Conservation (phyloP, 306 rosid species). For the Cicer arietinum region DNA sequence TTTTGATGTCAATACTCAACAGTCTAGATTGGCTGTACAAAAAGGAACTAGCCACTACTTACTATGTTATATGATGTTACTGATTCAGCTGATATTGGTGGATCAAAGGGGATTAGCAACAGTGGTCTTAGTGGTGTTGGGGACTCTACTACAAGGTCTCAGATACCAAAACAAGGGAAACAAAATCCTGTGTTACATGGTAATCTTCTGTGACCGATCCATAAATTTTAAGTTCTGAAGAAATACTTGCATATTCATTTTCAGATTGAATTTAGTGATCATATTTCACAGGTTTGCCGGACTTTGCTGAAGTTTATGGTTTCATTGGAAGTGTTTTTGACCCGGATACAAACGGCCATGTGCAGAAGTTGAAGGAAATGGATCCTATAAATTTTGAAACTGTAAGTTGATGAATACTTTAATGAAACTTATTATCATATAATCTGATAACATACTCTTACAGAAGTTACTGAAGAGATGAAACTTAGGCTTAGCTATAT, state of each 20-base stretch:
- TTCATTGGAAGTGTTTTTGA: constrained; percentile 94
- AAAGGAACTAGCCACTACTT: constrained; percentile 61
- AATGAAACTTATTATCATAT: constrained; percentile 35
- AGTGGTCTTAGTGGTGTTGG: constrained; percentile 57
- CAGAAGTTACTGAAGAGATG: constrained; percentile 27
- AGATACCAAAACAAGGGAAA: constrained; percentile 61
- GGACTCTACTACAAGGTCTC: constrained; percentile 56
- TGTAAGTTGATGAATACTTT: constrained; percentile 64
- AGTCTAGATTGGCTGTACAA: constrained; percentile 32
- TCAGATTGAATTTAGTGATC: not conserved
- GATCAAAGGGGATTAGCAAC: constrained; percentile 65
- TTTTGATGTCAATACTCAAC: not conserved
- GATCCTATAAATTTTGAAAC: constrained; percentile 95
- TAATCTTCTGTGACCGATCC: constrained; percentile 37
- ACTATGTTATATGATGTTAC: constrained; percentile 50
- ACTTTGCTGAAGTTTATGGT: constrained; percentile 87
- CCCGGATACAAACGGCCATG: constrained; percentile 77
- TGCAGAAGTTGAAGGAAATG: constrained; percentile 90
- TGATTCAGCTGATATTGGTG: constrained; percentile 89
- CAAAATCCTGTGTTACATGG: constrained; percentile 69
- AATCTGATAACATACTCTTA: constrained; percentile 14
- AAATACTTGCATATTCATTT: not conserved
- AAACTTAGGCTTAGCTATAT: constrained; percentile 18
- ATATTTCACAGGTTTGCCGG: constrained; percentile 71
- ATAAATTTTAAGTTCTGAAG: not conserved